Evolutionary conservation across 2,329 filamentous ascomycete genomes (phyloP).

Genomic region (Blastomyces emzantsi): DNA sequence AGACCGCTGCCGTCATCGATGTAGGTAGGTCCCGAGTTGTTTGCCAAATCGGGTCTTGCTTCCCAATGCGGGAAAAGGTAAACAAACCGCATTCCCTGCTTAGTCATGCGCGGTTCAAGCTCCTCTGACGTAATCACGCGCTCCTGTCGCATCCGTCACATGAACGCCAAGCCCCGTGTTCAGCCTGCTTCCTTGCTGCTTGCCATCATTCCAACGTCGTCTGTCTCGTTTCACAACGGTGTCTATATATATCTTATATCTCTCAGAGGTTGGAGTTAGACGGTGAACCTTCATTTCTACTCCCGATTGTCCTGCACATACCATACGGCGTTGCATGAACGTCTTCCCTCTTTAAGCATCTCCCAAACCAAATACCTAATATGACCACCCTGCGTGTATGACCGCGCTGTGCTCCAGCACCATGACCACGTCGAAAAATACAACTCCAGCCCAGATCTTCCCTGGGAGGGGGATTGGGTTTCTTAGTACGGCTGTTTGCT

Average conservation of each 20-base stretch:
- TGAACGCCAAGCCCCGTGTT: not conserved
- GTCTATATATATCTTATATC: not conserved
- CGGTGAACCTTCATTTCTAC: not conserved
- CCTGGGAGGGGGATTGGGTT: constrained; percentile 60
- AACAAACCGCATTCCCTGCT: not conserved
- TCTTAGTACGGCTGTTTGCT: constrained; percentile 36
- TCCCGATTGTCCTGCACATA: not conserved
- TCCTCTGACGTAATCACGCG: not conserved
- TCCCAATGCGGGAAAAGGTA: not conserved
- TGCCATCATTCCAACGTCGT: no score
- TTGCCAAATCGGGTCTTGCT: not conserved
- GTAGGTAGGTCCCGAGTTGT: not conserved
- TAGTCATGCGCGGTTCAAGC: not conserved
- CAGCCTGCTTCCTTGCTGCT: no score
- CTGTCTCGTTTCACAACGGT: no score
- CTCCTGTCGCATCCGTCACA: not conserved
- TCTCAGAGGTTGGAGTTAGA: not conserved
- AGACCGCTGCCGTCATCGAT: not conserved
- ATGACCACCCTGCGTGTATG: not conserved
- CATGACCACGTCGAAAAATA: constrained; percentile 30
- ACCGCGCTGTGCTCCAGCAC: not conserved
- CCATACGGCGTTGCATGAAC: not conserved
- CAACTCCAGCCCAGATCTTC: constrained; percentile 49
- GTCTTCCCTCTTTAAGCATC: not conserved
- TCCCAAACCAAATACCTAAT: not conserved